Evolutionary conservation across 2,329 filamentous ascomycete genomes (phyloP).

Genomic region (Mycocentrospora acerina): DNA sequence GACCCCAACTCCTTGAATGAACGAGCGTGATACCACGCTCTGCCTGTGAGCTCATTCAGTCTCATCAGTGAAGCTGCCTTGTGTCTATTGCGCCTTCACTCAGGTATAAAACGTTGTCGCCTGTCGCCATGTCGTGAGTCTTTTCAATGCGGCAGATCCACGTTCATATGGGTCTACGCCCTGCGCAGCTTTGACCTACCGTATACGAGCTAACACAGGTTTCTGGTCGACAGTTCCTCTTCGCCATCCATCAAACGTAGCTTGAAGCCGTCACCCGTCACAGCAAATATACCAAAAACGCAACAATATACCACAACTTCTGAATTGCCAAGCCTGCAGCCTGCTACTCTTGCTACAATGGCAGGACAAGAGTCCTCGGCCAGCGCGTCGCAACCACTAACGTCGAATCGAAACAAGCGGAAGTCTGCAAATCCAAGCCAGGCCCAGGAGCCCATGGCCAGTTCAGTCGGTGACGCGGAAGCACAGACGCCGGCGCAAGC

Average conservation of each 20-base stretch:
- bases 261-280: conserved; percentile 45
- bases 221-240: conserved; percentile 35
- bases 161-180: conserved; percentile 10
- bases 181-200: conserved; percentile 2
- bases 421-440: conserved; percentile 34
- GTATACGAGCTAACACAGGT: conserved; percentile 32
- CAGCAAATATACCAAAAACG: conserved; percentile 31
- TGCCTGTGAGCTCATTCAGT: conserved; percentile 19
- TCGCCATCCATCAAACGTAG: conserved; percentile 47
- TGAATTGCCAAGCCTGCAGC: conserved; percentile 32
- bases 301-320: conserved; percentile 20
- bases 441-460: conserved; percentile 27
- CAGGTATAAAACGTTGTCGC: conserved; percentile 20
- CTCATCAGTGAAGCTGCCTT: conserved; percentile 33
- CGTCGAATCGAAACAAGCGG: conserved; percentile 33
- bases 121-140: conserved; percentile 44
- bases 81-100: conserved; percentile 23
- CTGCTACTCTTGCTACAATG: conserved; percentile 28
- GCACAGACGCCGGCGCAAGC: conserved; percentile 16
- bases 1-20: conserved; percentile 29
- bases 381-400: conserved; percentile 20
- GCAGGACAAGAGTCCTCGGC: conserved; percentile 22
- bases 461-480: conserved; percentile 15
- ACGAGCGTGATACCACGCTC: conserved; percentile 39
- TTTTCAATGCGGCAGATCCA: conserved; percentile 14